Base-by-base conservation (phyloP, 176 grass and related monocot genomes). In the Triticum turgidum region DNA sequence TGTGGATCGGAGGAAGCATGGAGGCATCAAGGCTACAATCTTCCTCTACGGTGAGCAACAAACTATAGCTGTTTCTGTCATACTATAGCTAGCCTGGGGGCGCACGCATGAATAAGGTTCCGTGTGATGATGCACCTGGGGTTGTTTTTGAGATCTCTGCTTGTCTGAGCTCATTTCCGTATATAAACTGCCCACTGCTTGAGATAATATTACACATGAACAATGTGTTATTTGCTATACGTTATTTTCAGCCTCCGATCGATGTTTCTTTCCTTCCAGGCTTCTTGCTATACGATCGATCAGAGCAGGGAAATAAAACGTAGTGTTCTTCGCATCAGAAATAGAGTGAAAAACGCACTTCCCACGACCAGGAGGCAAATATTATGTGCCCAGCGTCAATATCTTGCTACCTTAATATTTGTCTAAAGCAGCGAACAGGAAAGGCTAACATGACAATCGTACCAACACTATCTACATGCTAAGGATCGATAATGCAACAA, bases 41-140 rank as follows among this genome's bases (percentile, higher is more conserved):
- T 87, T 90, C 74, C 82, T 88, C 64, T 85, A 88, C 5, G 86
- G 91, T 90, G 84, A 92, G 73, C 32, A 30, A 32, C 8, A 44
- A 7, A 13, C 39, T 72, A 22, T 41, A 71, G 6, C 17, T 41
- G 24, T 47, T 5, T 63, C 1, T 61, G 35, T 29, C 56, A 38
- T 29, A 56, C 15, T 54, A 2, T 54, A 7, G 51, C 51, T 37
- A 37, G 35, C 35, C 35, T 54, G 5, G 51, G 15, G 5, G 15
- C 47, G 47, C 51, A 54, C 18, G 51, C 5, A 54, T 54, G 51
- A 15, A 14, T 7, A 73, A 45, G 73, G 22, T 52, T 44, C 70
- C 38, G 42, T 25, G 70, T 73, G n/a, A 37, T 37, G 35, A 12
- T 25, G 69, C 71, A 49, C 6, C 17, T 15, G n/a, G 41, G 41